Base-by-base conservation (phyloP, 2,329 filamentous ascomycete species). In the Ophiostoma populinum region DNA sequence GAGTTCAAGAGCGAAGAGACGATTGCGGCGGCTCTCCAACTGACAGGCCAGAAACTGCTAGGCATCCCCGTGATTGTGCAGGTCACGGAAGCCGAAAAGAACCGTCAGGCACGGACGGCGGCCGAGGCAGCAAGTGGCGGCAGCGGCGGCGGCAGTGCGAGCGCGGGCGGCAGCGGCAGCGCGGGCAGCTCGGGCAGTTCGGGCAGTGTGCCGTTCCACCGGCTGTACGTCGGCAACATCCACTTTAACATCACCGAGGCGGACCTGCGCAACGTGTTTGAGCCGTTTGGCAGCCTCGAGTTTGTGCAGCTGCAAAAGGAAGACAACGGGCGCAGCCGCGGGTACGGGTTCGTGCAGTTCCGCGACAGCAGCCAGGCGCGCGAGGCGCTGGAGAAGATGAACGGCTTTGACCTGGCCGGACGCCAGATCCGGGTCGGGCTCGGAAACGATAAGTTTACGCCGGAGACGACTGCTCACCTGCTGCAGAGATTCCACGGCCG, bases 371-470 rank as follows among this genome's bases (percentile, higher is more conserved):
- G 74, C 44, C 76, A 94, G 57, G 90, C 90, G 52, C 82, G 87
- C 53, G 82, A 93, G 56, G 92, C 90, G 42, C 66, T 98, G 44
- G 85, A 94, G 57, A 93, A 94, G 61, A 94, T 98, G 87, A 98
- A 98, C 59, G 86, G 87, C 45, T 98, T 95, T 62, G 90, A 95
- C 60, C 75, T 98, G 48, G 90, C 90, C 50, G 86, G 86, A 58
- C 86, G 90, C 55, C 85, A 86, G 44, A 95, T 98, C 56, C 85
- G 90, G 54, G 92, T 98, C 57, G 90, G 90, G 58, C 82, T 98
- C 63, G 90, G 90, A 60, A 98, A 94, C 65, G 90, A 98, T 80
- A 95, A 95, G 73, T 95, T 95, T 62, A 95, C 86, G 59, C 80
- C 86, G 52, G 90, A 95, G 63, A 90, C 85, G 59, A 93, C 83